phyloP scores from a whole-genome alignment of 352 stramenopile species.

The Globisporangium perplexum region DNA sequence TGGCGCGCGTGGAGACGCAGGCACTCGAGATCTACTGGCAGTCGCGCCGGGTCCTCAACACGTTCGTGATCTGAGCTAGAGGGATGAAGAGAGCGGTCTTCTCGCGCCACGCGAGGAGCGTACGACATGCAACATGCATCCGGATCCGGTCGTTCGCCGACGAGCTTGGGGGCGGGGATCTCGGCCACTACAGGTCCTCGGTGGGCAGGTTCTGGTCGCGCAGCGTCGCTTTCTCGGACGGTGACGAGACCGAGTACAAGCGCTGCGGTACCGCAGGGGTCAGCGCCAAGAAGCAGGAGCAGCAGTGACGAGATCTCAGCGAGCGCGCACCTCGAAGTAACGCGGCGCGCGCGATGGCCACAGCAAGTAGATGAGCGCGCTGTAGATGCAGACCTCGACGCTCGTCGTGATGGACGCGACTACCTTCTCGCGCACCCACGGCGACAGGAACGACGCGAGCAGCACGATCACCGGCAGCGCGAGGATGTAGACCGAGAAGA shows the following conservation, averaged over 20 bases:
- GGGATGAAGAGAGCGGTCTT: background rate
- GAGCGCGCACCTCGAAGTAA: constrained; percentile 65
- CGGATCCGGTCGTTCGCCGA: background rate
- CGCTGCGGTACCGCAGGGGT: constrained; percentile 23
- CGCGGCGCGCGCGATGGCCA: constrained; percentile 62
- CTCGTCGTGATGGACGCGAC: constrained; percentile 47
- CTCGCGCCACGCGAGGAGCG: background rate
- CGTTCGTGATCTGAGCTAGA: constrained; percentile 28
- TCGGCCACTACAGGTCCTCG: constrained; percentile 38
- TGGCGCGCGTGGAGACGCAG: constrained; percentile 35
- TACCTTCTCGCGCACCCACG: constrained; percentile 75
- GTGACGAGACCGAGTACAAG: constrained; percentile 63
- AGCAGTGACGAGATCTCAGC: background rate
- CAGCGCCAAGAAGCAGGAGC: background rate
- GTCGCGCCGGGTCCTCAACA: constrained; percentile 32
- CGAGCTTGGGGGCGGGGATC: background rate
- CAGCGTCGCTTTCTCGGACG: constrained; percentile 61
- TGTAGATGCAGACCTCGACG: constrained; percentile 50
- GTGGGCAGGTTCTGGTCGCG: constrained; percentile 55
- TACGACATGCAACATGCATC: background rate
- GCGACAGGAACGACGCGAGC: constrained; percentile 64
- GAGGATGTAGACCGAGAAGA: constrained; percentile 73
- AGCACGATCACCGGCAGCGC: constrained; percentile 64
- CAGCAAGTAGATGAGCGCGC: constrained; percentile 59
- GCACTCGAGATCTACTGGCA: constrained; percentile 56